These are phyloP conservation scores for Penicillium roqueforti DNA, from an alignment of 495 filamentous ascomycete genomes.

Conservation along the genomic window DNA sequence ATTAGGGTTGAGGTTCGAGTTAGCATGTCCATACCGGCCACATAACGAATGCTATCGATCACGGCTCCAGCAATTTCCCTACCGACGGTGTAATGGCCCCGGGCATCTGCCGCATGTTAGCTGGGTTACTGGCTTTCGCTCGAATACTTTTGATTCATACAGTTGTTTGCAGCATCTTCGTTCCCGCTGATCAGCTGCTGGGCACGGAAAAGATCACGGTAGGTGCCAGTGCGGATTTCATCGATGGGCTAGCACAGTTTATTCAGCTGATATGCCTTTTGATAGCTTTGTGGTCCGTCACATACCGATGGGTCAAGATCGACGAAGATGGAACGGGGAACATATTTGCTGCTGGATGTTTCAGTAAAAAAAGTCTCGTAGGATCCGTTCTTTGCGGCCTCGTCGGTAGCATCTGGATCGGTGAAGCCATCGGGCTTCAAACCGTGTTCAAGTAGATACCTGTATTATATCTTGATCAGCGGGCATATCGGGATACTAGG, in stretches of 20 bases:
- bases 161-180: conserved; percentile 94
- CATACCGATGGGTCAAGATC: conserved; percentile 81
- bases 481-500: conserved; percentile 15
- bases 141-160: conserved; percentile 27
- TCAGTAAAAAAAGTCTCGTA: conserved; percentile 92
- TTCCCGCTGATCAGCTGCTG: conserved; percentile 86
- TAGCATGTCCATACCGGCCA: conserved; percentile 56
- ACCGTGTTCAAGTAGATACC: conserved; percentile 89
- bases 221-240: conserved; percentile 79
- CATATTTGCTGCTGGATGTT: conserved; percentile 81
- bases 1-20: background rate
- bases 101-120: conserved; percentile 60
- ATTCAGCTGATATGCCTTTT: background rate
- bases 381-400: conserved; percentile 61
- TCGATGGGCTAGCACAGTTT: conserved; percentile 61
- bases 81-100: conserved; percentile 89
- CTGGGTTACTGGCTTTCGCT: background rate
- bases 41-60: conserved; percentile 78
- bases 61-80: conserved; percentile 86
- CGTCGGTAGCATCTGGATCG: conserved; percentile 56
- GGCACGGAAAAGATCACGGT: conserved; percentile 85
- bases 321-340: conserved; percentile 84
- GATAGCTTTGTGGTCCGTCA: background rate
- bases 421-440: conserved; percentile 71
- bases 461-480: conserved; percentile 26